Evolutionary conservation across 1,284 basidiomycete genomes (phyloP).

Genomic region (Rhodotorula sp.): DNA sequence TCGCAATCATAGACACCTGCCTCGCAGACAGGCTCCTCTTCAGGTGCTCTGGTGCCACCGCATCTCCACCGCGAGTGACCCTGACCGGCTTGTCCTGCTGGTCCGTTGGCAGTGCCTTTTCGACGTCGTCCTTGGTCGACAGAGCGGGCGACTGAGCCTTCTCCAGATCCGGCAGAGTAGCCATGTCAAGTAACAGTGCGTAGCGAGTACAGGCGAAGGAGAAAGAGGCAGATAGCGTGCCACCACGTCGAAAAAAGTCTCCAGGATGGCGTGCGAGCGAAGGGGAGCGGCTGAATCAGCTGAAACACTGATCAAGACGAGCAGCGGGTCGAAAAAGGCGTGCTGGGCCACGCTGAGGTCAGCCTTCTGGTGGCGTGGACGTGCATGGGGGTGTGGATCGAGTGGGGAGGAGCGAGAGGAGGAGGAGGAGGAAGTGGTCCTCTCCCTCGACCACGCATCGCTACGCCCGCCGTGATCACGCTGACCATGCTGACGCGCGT

Average conservation of each 20-base stretch:
- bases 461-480: too few relatives aligned
- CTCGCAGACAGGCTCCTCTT: conserved; percentile 12
- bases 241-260: background rate
- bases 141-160: background rate
- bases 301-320: too few relatives aligned
- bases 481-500: too few relatives aligned
- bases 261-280: background rate
- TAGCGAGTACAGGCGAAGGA: background rate
- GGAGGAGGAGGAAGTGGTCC: too few relatives aligned
- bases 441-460: too few relatives aligned
- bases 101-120: background rate
- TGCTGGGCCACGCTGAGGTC: background rate
- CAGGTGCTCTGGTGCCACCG: conserved; percentile 13
- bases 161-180: background rate
- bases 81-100: background rate
- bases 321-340: background rate
- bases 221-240: background rate
- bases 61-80: background rate
- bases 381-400: too few relatives aligned
- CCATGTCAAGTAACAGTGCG: background rate
- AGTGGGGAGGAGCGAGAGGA: too few relatives aligned
- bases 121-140: background rate
- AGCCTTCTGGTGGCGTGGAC: too few relatives aligned
- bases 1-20: conserved; percentile 38
- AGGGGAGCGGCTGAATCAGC: background rate